These are phyloP conservation scores for Protea cynaroides DNA, from an alignment of 164 flowering plant species.

Conservation along the genomic window DNA sequence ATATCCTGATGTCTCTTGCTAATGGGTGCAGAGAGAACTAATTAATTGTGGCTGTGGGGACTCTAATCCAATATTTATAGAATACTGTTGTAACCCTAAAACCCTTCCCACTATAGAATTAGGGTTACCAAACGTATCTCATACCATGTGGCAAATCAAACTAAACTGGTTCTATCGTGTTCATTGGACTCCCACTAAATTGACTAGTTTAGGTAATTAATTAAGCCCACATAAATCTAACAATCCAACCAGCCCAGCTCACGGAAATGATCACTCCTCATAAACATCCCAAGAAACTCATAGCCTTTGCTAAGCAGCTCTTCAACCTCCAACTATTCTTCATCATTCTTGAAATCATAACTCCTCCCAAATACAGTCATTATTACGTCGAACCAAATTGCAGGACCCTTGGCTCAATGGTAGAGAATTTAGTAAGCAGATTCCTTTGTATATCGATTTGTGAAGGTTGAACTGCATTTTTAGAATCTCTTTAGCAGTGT, in stretches of 20 bases:
- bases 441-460: constrained; percentile 53
- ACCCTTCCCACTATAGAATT: too few species aligned
- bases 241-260: constrained; percentile 29
- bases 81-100: too few species aligned
- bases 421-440: constrained; percentile 55
- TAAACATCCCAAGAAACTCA: constrained; percentile 40
- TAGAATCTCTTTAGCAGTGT: constrained; percentile 43
- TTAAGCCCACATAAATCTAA: too few species aligned
- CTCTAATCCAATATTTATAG: too few species aligned
- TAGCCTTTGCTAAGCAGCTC: constrained; percentile 47
- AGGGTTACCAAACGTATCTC: too few species aligned
- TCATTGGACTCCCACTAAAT: too few species aligned
- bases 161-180: constrained; percentile 71
- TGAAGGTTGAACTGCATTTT: constrained; percentile 39
- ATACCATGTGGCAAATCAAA: not conserved
- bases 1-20: too few species aligned
- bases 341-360: constrained; percentile 18
- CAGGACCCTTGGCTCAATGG: constrained; percentile 40
- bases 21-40: too few species aligned
- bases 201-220: too few species aligned
- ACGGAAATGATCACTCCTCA: constrained; percentile 45
- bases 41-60: too few species aligned
- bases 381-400: constrained; percentile 42
- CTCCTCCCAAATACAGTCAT: constrained; percentile 39
- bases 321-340: constrained; percentile 24